Conservation (phyloP, 108 stramenopile species). For the Licmophora abbreviata region DNA sequence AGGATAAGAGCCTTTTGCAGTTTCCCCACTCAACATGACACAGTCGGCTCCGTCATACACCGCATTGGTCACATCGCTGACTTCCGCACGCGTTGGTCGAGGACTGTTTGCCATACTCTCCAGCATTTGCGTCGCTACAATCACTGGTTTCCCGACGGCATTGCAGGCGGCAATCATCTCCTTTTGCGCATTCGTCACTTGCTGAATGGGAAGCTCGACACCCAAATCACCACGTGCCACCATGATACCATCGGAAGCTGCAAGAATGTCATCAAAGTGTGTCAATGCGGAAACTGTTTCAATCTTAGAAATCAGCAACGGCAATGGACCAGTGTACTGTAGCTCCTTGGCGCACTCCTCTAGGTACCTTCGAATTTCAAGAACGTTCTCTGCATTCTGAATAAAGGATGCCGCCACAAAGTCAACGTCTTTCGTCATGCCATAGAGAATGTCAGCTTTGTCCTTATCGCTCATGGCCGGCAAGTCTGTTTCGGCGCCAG, state of each 20-base stretch:
- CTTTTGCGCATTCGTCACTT: constrained; percentile 96
- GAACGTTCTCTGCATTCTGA: constrained; percentile 75
- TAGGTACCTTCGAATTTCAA: constrained; percentile 77
- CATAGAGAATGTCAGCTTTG: constrained; percentile 78
- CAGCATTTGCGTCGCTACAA: constrained; percentile 98
- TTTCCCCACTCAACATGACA: constrained; percentile 98
- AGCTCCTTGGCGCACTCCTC: constrained; percentile 62
- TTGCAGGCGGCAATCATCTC: constrained; percentile 94
- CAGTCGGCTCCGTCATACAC: constrained; percentile 98
- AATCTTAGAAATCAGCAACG: constrained; percentile 85
- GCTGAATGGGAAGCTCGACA: constrained; percentile 88
- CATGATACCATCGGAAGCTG: constrained; percentile 88
- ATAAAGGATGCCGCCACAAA: constrained; percentile 90
- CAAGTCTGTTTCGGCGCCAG: constrained; percentile 84
- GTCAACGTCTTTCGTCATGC: constrained; percentile 84
- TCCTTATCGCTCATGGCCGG: constrained; percentile 86
- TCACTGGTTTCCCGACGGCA: constrained; percentile 88
- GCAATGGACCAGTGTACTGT: constrained; percentile 47
- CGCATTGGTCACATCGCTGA: constrained; percentile 97
- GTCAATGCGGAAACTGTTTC: constrained; percentile 68
- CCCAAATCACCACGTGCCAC: constrained; percentile 81
- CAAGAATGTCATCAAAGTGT: constrained; percentile 86
- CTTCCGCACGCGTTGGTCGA: constrained; percentile 97
- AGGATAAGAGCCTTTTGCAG: constrained; percentile 96
- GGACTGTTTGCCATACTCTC: constrained; percentile 97